These are phyloP conservation scores for Globisporangium alternatum DNA, from an alignment of 352 stramenopile genomes.

Conservation along the genomic window DNA sequence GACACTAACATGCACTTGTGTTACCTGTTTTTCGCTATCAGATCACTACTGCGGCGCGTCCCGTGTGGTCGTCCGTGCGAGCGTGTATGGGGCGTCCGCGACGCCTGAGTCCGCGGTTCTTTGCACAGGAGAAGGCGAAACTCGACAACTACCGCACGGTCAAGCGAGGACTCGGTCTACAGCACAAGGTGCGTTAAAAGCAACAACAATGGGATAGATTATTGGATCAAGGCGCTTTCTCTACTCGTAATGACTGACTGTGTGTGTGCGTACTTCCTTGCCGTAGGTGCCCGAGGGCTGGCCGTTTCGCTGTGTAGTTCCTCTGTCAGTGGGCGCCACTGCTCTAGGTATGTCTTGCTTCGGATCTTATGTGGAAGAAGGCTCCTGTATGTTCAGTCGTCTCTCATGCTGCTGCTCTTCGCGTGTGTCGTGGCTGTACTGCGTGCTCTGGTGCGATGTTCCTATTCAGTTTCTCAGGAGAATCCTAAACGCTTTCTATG, in stretches of 20 bases:
- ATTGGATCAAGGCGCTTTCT: not conserved
- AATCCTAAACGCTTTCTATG: conserved; percentile 34
- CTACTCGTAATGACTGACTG: not conserved
- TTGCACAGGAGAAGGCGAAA: conserved; percentile 66
- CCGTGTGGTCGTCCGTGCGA: conserved; percentile 76
- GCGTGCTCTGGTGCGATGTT: not conserved
- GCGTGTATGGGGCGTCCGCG: conserved; percentile 70
- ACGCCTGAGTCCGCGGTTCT: conserved; percentile 63
- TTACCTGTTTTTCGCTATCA: conserved; percentile 16
- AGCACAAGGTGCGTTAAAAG: conserved; percentile 2
- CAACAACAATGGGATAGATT: not conserved
- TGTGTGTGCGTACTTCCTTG: not conserved
- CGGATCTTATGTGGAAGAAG: not conserved
- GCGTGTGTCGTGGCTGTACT: not conserved
- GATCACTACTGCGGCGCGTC: conserved; percentile 46
- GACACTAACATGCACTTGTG: not conserved
- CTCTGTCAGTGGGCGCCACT: conserved; percentile 20
- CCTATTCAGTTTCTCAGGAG: conserved; percentile 32
- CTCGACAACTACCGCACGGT: conserved; percentile 52
- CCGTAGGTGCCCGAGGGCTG: conserved; percentile 12
- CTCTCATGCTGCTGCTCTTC: conserved; percentile 6
- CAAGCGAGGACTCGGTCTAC: conserved; percentile 24
- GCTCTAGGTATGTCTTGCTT: conserved; percentile 31
- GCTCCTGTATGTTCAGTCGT: not conserved
- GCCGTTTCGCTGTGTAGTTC: conserved; percentile 13